Percentiles rank a stretch among this genome's conserved stretches.
Evolutionary conservation across 139 green algal species (phyloP).

Genomic region (Closterium sp.): DNA sequence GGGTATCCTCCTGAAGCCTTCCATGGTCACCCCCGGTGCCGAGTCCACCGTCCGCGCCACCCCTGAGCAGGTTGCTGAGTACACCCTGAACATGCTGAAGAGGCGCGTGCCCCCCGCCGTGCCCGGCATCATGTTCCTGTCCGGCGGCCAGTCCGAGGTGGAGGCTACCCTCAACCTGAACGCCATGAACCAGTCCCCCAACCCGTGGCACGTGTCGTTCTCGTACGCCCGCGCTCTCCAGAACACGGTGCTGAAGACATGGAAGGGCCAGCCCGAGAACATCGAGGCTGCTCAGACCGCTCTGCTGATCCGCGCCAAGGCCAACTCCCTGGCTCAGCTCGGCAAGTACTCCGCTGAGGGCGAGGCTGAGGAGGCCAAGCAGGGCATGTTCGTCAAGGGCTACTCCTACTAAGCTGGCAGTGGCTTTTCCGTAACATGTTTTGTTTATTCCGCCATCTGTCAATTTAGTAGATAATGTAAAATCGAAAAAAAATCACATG

Average conservation of each 20-base stretch:
- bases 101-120: slow-evolving; percentile 95
- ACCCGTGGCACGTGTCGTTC: slow-evolving; percentile 99
- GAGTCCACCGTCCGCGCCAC: slow-evolving; percentile 73
- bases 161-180: not conserved
- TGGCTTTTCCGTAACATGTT: not conserved
- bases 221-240: slow-evolving; percentile 98
- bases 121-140: slow-evolving; percentile 91
- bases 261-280: slow-evolving; percentile 82
- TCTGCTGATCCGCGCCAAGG: slow-evolving; percentile 87
- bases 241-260: slow-evolving; percentile 71
- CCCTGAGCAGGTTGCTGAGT: slow-evolving; percentile 85
- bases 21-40: slow-evolving; percentile 98
- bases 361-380: slow-evolving; percentile 62
- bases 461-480: not conserved
- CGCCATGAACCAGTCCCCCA: slow-evolving; percentile 96
- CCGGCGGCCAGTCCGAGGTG: slow-evolving; percentile 4
- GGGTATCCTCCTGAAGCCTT: slow-evolving; percentile 99
- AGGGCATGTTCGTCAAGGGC: slow-evolving; percentile 77
- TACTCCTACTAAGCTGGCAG: slow-evolving; percentile 79
- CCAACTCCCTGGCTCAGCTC: slow-evolving; percentile 92
- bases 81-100: slow-evolving; percentile 92
- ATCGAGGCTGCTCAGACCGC: slow-evolving; percentile 80
- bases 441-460: no score
- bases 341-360: slow-evolving; percentile 87
- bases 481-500: not conserved